These are phyloP conservation scores for Trichoderma semiorbis DNA, from an alignment of 2,329 filamentous ascomycete genomes.

Conservation along the genomic window DNA sequence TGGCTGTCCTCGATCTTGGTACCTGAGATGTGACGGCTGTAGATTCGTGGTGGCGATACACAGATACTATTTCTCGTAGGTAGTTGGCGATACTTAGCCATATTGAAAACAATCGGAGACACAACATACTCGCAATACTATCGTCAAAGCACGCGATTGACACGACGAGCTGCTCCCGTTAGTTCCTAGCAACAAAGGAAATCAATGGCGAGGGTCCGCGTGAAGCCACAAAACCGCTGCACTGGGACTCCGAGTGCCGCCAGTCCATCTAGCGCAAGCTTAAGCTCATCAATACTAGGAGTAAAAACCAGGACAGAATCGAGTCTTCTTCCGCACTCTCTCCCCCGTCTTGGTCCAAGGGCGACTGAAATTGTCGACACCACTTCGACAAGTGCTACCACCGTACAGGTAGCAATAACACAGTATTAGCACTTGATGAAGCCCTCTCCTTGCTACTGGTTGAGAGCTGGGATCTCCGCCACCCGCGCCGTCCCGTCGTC, in stretches of 20 bases:
- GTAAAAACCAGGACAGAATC: neutral
- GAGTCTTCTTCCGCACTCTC: neutral
- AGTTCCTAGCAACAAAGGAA: neutral
- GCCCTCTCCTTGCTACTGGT: neutral
- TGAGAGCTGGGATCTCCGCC: slow-evolving; percentile 11
- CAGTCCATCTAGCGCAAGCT: neutral
- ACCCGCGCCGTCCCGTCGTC: slow-evolving; percentile 18
- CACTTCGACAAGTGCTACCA: neutral
- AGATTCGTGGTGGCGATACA: neutral
- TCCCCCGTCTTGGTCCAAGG: neutral
- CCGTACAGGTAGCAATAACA: neutral
- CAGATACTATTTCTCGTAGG: neutral
- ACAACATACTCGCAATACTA: neutral
- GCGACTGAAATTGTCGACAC: neutral
- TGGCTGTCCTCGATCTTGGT: neutral
- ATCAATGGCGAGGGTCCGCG: neutral
- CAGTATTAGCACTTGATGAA: neutral
- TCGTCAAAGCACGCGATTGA: neutral
- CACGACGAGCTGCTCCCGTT: neutral
- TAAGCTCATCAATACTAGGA: neutral
- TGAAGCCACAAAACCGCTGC: neutral
- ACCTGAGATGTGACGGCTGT: neutral
- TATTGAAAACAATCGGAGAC: neutral
- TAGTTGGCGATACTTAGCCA: neutral
- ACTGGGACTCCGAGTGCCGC: neutral